Percentiles rank a stretch among this genome's conserved stretches.
phyloP scores from a whole-genome alignment of 345 rosid genomes.

The Combretum micranthum region DNA sequence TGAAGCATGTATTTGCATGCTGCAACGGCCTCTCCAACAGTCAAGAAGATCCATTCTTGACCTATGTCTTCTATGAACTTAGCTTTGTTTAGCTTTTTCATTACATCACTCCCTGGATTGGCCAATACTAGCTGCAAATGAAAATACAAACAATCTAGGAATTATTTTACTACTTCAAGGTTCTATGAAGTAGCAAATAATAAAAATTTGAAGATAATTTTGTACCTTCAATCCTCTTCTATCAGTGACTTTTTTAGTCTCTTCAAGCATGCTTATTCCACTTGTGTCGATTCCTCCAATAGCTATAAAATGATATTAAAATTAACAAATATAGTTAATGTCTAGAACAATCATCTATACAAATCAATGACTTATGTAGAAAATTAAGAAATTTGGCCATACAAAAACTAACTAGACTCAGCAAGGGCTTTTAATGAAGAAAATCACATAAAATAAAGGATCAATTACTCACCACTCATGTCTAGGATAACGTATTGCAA shows the following conservation, averaged over 20 bases:
- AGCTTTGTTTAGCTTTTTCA: conserved; percentile 79
- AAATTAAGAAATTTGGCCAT: not conserved
- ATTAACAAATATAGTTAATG: not conserved
- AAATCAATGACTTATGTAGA: not conserved
- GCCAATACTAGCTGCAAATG: conserved; percentile 55
- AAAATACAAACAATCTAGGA: not conserved
- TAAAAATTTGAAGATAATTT: not conserved
- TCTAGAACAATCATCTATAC: not conserved
- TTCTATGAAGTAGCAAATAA: not conserved
- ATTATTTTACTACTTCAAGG: not conserved
- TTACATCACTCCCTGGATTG: conserved; percentile 89
- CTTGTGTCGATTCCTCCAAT: conserved; percentile 93
- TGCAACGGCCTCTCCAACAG: conserved; percentile 84
- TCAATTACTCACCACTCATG: conserved; percentile 43
- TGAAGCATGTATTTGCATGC: conserved; percentile 84
- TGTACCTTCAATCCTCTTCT: conserved; percentile 64
- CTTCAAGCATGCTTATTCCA: conserved; percentile 96
- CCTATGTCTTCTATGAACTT: conserved; percentile 58
- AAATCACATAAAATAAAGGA: not conserved
- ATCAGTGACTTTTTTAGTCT: conserved; percentile 40
- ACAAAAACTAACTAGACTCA: no score
- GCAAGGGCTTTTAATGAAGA: no score
- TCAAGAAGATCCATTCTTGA: conserved; percentile 68
- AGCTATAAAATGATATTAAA: conserved; percentile 27
- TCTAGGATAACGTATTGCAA: conserved; percentile 67